Evolutionary conservation across 345 rosid genomes (phyloP).

Genomic region (Citropsis articulata): DNA sequence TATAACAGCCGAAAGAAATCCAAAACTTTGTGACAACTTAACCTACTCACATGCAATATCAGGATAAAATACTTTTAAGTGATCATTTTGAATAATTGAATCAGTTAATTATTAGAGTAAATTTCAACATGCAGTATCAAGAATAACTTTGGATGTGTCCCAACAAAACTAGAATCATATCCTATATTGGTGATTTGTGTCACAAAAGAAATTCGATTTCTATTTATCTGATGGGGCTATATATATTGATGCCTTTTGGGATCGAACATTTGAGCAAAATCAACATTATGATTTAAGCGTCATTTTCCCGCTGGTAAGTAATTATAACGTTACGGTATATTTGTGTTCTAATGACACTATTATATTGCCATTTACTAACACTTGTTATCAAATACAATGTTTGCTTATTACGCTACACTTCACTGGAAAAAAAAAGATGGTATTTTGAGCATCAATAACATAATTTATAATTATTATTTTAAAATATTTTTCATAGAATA

Average conservation of each 20-base stretch:
- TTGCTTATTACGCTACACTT: too few species aligned
- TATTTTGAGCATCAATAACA: too few species aligned
- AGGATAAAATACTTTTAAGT: neutral
- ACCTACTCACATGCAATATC: neutral
- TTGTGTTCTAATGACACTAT: too few species aligned
- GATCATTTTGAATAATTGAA: neutral
- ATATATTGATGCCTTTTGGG: neutral
- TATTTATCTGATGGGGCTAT: neutral
- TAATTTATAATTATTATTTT: too few species aligned
- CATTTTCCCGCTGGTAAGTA: too few species aligned
- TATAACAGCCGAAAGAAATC: neutral
- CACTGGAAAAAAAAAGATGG: too few species aligned
- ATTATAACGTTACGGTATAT: too few species aligned
- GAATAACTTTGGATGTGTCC: neutral
- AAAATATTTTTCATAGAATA: too few species aligned
- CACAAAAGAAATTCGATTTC: neutral
- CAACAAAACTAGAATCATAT: constrained; percentile 1
- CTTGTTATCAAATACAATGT: too few species aligned
- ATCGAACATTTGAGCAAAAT: too few species aligned
- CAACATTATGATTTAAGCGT: too few species aligned
- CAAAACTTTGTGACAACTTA: neutral
- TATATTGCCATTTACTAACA: too few species aligned
- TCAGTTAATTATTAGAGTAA: neutral
- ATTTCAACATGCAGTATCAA: neutral
- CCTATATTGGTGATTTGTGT: neutral